Evolutionary conservation across 1,284 basidiomycete genomes (phyloP), one percentile per base, ranked within the genome.

Genomic region (Boletus mariae): DNA sequence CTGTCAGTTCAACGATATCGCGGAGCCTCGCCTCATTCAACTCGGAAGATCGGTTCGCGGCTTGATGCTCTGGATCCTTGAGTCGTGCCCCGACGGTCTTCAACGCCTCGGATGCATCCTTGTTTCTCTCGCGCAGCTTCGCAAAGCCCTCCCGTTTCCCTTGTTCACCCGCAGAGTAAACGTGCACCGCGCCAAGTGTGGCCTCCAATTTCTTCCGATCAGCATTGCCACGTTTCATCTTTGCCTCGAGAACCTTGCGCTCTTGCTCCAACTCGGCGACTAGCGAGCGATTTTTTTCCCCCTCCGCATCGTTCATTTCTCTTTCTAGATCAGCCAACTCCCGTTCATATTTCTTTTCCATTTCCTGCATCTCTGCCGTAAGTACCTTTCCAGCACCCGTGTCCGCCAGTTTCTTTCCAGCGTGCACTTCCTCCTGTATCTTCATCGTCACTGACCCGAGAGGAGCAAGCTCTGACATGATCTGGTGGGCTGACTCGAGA

Each of bases 201-300:
- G 17, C n/a, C 23, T 45, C 48, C 23, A 51, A 29, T 40, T 42
- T 51, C 43, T 23, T 34, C 43, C 48, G 48, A 29, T 53, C 49
- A 3, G 31, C 42, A 26, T 51, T 26, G 8, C 23, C 42, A 17
- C 52, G 52, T 10, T 12, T n/a, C 40, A 53, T 51, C 35, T 25
- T 45, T 20, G 17, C 45, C n/a, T 48, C 51, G 13, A 49, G 9
- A 9, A 4, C 31, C 38, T 52, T 43, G 17, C 46, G 51, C 17
- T 52, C 51, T 43, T 49, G 32, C 41, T 43, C 51, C 34, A 52
- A 31, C 12, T 52, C 45, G n/a, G 40, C 40, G 4, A 25, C 26
- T 23, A 48, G 29, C 10, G 45, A 40, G 11, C 17, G 40, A 13
- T 49, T 25, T 4, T 42, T 48, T 10, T 17, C 25, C 29, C 44